Evolutionary conservation across 2,329 filamentous ascomycete species (phyloP).

Genomic region (Immersiporthe knoxdaviesiana): DNA sequence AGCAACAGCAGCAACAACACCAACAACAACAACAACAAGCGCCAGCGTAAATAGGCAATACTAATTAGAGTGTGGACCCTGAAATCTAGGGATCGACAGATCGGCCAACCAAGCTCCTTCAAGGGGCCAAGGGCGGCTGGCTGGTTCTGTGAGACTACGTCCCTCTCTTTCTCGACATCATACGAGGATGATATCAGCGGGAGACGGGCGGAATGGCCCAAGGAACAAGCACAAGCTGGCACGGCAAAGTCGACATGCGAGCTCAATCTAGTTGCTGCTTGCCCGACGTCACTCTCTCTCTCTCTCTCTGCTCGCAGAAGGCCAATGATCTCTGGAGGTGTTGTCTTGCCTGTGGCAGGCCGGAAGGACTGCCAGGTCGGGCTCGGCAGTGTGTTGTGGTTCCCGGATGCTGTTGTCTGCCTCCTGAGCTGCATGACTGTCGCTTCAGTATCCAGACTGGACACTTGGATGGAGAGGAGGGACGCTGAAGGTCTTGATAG

Average conservation of each 20-base stretch:
- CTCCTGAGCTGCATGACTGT: not conserved
- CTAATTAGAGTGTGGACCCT: conserved; percentile 26
- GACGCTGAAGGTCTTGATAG: not conserved
- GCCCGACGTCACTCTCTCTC: not conserved
- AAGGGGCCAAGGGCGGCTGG: not conserved
- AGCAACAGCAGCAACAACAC: not conserved
- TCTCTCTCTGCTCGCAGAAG: not conserved
- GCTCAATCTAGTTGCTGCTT: not conserved
- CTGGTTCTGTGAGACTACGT: not conserved
- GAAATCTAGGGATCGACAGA: conserved; percentile 24
- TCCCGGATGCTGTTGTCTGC: not conserved
- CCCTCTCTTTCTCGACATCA: conserved; percentile 16
- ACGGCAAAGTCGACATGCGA: not conserved
- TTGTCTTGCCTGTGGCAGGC: not conserved
- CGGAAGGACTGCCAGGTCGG: not conserved
- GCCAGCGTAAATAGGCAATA: not conserved
- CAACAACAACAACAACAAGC: not conserved
- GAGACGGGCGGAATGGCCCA: not conserved
- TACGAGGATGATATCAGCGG: conserved; percentile 22
- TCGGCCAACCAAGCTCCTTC: conserved; percentile 8
- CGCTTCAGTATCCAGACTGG: not conserved
- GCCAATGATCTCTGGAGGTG: not conserved
- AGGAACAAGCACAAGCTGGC: not conserved
- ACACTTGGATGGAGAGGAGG: not conserved
- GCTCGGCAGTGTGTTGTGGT: not conserved